Percentiles rank a stretch among this genome's conserved stretches.
phyloP scores from a whole-genome alignment of 805 yeast species.

The Starmerella davenportii region DNA sequence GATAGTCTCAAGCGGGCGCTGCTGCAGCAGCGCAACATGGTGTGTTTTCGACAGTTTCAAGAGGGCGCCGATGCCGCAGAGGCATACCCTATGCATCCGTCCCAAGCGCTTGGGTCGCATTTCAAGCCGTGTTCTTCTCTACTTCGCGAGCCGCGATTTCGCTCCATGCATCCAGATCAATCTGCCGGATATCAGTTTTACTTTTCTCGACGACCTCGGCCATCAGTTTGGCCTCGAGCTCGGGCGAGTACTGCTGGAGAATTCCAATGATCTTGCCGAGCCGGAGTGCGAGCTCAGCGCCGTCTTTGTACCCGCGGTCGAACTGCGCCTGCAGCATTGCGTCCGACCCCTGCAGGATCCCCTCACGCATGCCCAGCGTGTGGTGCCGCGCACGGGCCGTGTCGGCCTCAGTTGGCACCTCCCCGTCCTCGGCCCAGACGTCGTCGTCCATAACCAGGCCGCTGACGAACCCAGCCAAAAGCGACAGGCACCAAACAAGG shows the following conservation, averaged over 20 bases:
- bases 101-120: no score
- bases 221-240: conserved; percentile 21
- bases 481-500: no score
- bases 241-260: conserved; percentile 27
- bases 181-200: not conserved
- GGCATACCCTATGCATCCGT: no score
- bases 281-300: conserved; percentile 47
- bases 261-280: conserved; percentile 50
- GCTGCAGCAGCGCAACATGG: not conserved
- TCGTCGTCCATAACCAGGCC: conserved; percentile 4
- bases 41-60: no score
- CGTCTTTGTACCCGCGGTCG: conserved; percentile 59
- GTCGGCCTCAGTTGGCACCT: conserved; percentile 14
- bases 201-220: conserved; percentile 29
- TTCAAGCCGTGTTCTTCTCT: no score
- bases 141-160: not conserved
- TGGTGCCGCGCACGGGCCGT: conserved; percentile 36
- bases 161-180: not conserved
- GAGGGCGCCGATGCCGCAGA: no score
- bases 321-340: conserved; percentile 59
- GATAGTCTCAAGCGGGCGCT: not conserved
- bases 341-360: conserved; percentile 52
- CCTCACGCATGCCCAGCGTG: conserved; percentile 73
- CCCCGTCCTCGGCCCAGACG: conserved; percentile 15
- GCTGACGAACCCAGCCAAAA: not conserved